Evolutionary conservation across 441 rosid species (phyloP).

Genomic region (Populus tomentosa): DNA sequence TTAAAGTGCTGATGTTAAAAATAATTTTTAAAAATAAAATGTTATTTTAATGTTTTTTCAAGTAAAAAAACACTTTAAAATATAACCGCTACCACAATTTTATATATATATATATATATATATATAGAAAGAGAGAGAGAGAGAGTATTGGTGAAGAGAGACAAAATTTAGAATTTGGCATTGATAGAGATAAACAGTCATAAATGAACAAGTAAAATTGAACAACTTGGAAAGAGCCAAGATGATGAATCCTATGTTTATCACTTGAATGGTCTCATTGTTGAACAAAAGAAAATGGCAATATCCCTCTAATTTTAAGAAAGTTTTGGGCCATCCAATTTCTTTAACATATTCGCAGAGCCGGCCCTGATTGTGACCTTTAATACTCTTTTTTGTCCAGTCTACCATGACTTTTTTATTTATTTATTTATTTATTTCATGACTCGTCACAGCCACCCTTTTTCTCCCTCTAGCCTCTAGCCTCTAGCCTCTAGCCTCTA

Average conservation of each 20-base stretch:
- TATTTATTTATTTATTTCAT: too few relatives aligned
- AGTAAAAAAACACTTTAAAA: too few relatives aligned
- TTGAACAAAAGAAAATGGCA: not conserved
- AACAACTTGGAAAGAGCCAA: constrained; percentile 4
- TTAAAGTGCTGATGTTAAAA: too few relatives aligned
- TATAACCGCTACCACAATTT: accelerated
- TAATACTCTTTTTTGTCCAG: not conserved
- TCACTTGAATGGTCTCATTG: not conserved
- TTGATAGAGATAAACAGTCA: not conserved
- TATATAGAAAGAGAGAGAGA: too few relatives aligned
- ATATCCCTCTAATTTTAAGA: not conserved
- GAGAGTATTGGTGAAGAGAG: not conserved
- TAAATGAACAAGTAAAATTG: not conserved
- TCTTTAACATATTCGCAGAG: not conserved
- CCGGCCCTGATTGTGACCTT: not conserved
- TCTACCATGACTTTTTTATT: not conserved
- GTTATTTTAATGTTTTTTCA: too few relatives aligned
- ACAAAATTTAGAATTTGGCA: not conserved
- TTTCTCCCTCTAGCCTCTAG: not conserved
- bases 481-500: not conserved
- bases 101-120: too few relatives aligned
- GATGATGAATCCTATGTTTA: not conserved
- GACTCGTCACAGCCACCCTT: not conserved
- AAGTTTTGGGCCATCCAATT: too few relatives aligned
- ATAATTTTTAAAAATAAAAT: too few relatives aligned